These are phyloP conservation scores for Symmetrospora coprosmae DNA, from an alignment of 768 basidiomycete species.

Conservation along the genomic window DNA sequence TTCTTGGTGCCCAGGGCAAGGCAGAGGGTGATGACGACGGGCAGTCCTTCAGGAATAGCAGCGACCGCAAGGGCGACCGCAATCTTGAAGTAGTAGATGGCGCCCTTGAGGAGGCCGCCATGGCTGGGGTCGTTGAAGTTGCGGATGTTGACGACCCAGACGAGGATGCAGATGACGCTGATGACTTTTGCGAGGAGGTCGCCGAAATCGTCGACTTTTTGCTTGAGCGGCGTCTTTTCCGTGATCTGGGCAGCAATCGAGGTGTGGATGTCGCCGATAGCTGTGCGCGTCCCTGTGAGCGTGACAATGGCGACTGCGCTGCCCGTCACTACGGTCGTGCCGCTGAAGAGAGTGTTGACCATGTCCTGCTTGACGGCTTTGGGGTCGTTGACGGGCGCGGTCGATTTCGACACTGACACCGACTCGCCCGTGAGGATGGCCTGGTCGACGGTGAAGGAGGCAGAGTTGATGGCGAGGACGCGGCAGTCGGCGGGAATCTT, in stretches of 20 bases:
- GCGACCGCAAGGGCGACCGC: conserved; percentile 97
- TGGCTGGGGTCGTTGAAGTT: conserved; percentile 95
- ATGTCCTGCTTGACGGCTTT: conserved; percentile 94
- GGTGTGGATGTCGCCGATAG: conserved; percentile 93
- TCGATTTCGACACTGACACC: conserved; percentile 67
- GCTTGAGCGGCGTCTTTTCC: conserved; percentile 93
- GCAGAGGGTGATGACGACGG: conserved; percentile 94
- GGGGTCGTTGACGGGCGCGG: conserved; percentile 52
- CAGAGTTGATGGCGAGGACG: conserved; percentile 73
- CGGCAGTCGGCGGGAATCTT: conserved; percentile 91
- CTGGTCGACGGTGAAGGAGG: conserved; percentile 87
- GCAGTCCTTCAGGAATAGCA: conserved; percentile 95
- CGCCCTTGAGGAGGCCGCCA: conserved; percentile 76
- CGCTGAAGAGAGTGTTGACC: conserved; percentile 90
- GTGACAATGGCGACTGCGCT: conserved; percentile 74
- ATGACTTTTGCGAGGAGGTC: conserved; percentile 97
- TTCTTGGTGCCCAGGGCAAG: conserved; percentile 93
- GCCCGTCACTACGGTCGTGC: conserved; percentile 91
- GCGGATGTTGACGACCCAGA: conserved; percentile 92
- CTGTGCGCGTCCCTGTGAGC: conserved; percentile 70
- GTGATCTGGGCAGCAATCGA: conserved; percentile 83
- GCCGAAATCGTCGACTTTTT: conserved; percentile 95
- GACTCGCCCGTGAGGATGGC: conserved; percentile 94
- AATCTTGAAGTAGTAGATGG: conserved; percentile 98
- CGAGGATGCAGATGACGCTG: conserved; percentile 85